Evolutionary conservation across 2,329 filamentous ascomycete genomes (phyloP).

Genomic region (Phaeosphaeriaceae sp.): DNA sequence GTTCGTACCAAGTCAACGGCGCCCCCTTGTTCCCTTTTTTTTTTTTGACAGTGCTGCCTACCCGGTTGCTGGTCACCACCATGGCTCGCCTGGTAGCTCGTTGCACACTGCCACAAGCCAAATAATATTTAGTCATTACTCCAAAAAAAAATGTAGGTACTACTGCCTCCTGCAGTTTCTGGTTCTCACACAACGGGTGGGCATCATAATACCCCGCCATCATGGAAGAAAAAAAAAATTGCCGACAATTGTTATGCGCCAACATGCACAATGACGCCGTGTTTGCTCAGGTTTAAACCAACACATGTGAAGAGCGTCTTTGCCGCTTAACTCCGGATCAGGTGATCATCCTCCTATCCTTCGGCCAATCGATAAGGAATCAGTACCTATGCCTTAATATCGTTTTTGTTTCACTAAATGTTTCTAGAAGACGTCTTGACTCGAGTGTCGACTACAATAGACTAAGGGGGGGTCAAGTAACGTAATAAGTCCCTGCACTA

Average conservation of each 20-base stretch:
- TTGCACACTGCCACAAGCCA: conserved; percentile 9
- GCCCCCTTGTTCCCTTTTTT: too few species aligned
- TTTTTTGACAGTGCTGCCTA: not conserved
- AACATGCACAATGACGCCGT: conserved; percentile 39
- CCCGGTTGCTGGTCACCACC: not conserved
- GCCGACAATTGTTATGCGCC: conserved; percentile 17
- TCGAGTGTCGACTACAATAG: too few species aligned
- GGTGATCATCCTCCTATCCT: conserved; percentile 22
- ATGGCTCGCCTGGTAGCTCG: conserved; percentile 1
- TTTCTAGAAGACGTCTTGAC: conserved; percentile 25
- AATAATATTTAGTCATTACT: too few species aligned
- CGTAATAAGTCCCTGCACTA: too few species aligned
- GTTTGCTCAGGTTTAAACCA: conserved; percentile 7
- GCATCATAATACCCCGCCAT: conserved; percentile 5
- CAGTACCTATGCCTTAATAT: conserved; percentile 6
- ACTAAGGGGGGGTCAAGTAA: too few species aligned
- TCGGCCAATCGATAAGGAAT: conserved; percentile 25
- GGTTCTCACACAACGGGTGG: not conserved
- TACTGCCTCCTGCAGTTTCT: not conserved
- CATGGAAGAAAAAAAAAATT: conserved; percentile 13
- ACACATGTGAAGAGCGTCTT: conserved; percentile 24
- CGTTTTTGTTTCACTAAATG: conserved; percentile 16
- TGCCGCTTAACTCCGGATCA: conserved; percentile 36
- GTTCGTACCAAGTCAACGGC: conserved; percentile 20
- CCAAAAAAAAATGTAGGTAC: not conserved